Evolutionary conservation across 306 rosid genomes (phyloP).

Genomic region (Carpinus fangiana): DNA sequence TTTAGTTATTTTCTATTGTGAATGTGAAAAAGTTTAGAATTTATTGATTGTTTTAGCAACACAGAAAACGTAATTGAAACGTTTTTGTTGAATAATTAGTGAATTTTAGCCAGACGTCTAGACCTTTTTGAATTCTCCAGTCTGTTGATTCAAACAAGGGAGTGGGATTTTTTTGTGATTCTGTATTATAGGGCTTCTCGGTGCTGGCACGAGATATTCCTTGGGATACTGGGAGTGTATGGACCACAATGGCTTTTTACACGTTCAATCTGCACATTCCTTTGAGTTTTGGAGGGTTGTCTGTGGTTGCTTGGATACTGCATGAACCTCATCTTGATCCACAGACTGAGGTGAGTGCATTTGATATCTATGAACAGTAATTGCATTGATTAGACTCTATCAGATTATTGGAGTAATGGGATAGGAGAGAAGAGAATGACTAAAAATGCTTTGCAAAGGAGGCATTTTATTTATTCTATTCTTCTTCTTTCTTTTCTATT

Average conservation of each 20-base stretch:
- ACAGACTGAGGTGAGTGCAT: slow-evolving; percentile 56
- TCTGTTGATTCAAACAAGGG: background rate
- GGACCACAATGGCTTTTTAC: slow-evolving; percentile 72
- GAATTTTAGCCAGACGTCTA: background rate
- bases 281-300: slow-evolving; percentile 78
- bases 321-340: slow-evolving; percentile 60
- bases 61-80: background rate
- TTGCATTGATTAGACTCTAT: background rate
- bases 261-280: slow-evolving; percentile 78
- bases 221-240: slow-evolving; percentile 60
- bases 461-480: background rate
- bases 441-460: slow-evolving; percentile 8
- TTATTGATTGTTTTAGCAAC: background rate
- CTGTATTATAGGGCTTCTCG: slow-evolving; percentile 55
- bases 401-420: slow-evolving; percentile 4
- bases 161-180: slow-evolving; percentile 11
- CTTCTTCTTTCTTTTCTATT: background rate
- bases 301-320: slow-evolving; percentile 49
- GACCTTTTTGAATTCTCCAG: background rate
- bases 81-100: background rate
- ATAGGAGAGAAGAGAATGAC: background rate
- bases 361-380: background rate
- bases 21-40: background rate
- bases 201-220: slow-evolving; percentile 48
- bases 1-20: background rate